Conservation (phyloP, 108 stramenopile genomes). For the Fragilaria crotonensis region DNA sequence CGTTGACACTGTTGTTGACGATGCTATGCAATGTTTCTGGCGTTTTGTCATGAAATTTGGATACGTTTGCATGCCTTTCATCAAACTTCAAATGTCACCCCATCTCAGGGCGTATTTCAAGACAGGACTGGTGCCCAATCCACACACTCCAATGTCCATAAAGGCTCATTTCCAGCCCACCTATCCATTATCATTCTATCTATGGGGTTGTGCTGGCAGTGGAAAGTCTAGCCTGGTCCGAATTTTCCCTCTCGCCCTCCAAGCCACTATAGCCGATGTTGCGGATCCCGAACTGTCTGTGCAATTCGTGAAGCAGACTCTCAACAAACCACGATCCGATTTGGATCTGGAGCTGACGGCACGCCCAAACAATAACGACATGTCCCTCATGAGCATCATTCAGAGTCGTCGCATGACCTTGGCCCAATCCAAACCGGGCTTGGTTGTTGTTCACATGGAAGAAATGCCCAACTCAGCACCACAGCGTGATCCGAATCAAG, state of each 20-base stretch:
- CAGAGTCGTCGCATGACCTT: slow-evolving; percentile 56
- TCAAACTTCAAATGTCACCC: slow-evolving; percentile 22
- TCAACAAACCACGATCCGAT: slow-evolving; percentile 45
- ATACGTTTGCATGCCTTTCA: slow-evolving; percentile 30
- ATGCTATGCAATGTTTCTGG: slow-evolving; percentile 49
- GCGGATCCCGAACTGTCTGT: slow-evolving; percentile 53
- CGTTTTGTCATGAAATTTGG: slow-evolving; percentile 28
- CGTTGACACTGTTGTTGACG: slow-evolving; percentile 18
- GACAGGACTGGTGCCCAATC: slow-evolving; percentile 23
- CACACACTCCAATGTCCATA: slow-evolving; percentile 22
- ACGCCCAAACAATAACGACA: slow-evolving; percentile 75
- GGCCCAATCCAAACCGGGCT: slow-evolving; percentile 58
- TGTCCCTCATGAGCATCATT: slow-evolving; percentile 71
- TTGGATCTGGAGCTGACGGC: slow-evolving; percentile 47
- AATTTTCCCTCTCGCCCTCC: slow-evolving; percentile 35
- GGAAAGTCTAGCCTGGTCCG: slow-evolving; percentile 60
- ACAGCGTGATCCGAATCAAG: slow-evolving; percentile 36
- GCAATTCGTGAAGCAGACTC: slow-evolving; percentile 71
- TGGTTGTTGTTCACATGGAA: slow-evolving; percentile 56
- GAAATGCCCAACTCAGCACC: slow-evolving; percentile 44
- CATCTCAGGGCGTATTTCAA: slow-evolving; percentile 27
- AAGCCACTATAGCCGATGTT: slow-evolving; percentile 28
- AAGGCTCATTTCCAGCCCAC: slow-evolving; percentile 60
- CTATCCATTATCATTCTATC: slow-evolving; percentile 46
- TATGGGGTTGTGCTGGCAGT: slow-evolving; percentile 52